Percentiles rank a stretch among this genome's conserved stretches.
Evolutionary conservation across 2,329 filamentous ascomycete genomes (phyloP).

Genomic region (Venturia pyrina): DNA sequence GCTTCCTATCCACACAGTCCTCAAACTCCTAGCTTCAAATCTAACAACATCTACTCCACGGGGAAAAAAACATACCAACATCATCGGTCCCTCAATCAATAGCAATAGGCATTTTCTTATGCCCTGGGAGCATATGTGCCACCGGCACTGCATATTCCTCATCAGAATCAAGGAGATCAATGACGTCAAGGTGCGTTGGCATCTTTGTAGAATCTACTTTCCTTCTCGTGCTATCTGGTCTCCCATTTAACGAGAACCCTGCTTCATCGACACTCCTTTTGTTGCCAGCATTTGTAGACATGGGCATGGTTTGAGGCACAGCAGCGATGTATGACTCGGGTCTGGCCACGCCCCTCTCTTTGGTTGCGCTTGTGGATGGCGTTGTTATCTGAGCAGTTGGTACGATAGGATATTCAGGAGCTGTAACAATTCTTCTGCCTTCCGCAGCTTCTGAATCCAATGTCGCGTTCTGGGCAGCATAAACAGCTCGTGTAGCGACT

Average conservation of each 20-base stretch:
- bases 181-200: neutral
- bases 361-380: neutral
- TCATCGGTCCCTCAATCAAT: neutral
- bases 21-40: neutral
- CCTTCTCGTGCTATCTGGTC: neutral
- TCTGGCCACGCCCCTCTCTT: neutral
- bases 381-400: neutral
- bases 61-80: neutral
- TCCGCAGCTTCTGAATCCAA: too few relatives aligned
- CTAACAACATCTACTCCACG: neutral
- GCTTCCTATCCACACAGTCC: neutral
- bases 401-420: neutral
- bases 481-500: neutral
- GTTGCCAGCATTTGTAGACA: neutral
- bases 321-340: neutral
- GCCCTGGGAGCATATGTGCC: neutral
- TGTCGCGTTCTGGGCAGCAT: neutral
- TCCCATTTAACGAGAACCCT: neutral
- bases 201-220: neutral
- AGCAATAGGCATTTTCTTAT: neutral
- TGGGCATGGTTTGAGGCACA: neutral
- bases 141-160: neutral
- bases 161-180: constrained; percentile 1
- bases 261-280: neutral
- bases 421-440: neutral